Evolutionary conservation across 305 asterid genomes (phyloP).

Genomic region (Fraxinus dipetala): DNA sequence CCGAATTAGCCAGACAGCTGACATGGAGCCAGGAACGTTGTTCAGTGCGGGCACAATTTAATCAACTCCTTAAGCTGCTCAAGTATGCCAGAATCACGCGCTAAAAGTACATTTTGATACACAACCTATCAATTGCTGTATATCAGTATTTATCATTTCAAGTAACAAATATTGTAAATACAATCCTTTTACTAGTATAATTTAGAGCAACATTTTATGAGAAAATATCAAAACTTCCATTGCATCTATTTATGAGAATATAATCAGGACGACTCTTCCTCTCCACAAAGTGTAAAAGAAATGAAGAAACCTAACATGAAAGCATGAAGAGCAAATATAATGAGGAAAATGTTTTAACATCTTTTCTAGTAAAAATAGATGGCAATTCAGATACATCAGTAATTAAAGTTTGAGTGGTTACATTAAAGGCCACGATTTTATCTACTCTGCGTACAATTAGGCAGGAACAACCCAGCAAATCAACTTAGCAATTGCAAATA

Average conservation of each 20-base stretch:
- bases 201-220: not conserved
- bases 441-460: not conserved
- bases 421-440: not conserved
- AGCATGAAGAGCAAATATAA: not conserved
- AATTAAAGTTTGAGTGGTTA: not conserved
- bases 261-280: conserved; percentile 24
- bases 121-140: conserved; percentile 32
- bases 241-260: conserved; percentile 34
- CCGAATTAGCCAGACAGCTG: conserved; percentile 25
- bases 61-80: conserved; percentile 59
- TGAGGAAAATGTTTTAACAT: not conserved
- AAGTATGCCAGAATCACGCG: conserved; percentile 44
- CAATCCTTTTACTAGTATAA: not conserved
- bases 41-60: not conserved
- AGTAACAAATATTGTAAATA: not conserved
- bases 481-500: not conserved
- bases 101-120: conserved; percentile 38
- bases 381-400: not conserved
- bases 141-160: not conserved
- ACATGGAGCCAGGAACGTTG: not conserved
- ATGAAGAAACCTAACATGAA: conserved; percentile 24
- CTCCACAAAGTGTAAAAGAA: conserved; percentile 20
- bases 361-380: not conserved
- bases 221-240: conserved; percentile 58
- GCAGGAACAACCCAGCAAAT: not conserved